These are phyloP conservation scores for Garcia nutans DNA, from an alignment of 345 rosid genomes.

Conservation along the genomic window DNA sequence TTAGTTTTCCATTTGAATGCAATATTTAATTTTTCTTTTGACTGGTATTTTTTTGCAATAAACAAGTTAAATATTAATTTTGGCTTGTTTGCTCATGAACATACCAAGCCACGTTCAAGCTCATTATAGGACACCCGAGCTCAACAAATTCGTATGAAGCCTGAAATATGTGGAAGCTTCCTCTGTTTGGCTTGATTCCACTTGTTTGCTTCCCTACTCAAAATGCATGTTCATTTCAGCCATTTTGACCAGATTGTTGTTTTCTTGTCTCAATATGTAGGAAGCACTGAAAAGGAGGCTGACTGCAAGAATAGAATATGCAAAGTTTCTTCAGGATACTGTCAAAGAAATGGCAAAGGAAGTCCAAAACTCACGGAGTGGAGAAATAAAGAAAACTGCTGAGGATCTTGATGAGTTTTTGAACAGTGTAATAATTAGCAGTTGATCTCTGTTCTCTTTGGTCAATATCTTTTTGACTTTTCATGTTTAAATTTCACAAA, in stretches of 20 bases:
- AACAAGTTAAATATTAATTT: not conserved
- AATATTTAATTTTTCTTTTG: not conserved
- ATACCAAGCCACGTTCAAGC: not conserved
- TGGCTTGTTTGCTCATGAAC: not conserved
- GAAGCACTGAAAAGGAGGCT: slow-evolving; percentile 83
- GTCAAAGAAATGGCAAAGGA: slow-evolving; percentile 94
- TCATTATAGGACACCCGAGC: not conserved
- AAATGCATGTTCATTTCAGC: not conserved
- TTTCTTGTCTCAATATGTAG: slow-evolving; percentile 41
- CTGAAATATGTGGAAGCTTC: not conserved
- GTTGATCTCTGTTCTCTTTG: not conserved
- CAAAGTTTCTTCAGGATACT: slow-evolving; percentile 65
- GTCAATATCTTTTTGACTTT: not conserved
- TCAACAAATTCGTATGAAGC: not conserved
- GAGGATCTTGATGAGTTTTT: slow-evolving; percentile 39
- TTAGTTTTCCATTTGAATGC: not conserved
- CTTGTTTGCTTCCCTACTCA: not conserved
- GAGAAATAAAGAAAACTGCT: slow-evolving; percentile 64
- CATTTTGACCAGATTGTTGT: slow-evolving; percentile 3
- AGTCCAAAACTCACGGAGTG: slow-evolving; percentile 74
- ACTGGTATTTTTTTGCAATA: no score
- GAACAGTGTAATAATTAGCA: slow-evolving; percentile 9
- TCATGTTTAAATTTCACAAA: not conserved
- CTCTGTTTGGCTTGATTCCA: not conserved
- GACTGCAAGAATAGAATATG: slow-evolving; percentile 92